Evolutionary conservation across 2,329 filamentous ascomycete genomes (phyloP).

Genomic region (Trichoderma polysporum): DNA sequence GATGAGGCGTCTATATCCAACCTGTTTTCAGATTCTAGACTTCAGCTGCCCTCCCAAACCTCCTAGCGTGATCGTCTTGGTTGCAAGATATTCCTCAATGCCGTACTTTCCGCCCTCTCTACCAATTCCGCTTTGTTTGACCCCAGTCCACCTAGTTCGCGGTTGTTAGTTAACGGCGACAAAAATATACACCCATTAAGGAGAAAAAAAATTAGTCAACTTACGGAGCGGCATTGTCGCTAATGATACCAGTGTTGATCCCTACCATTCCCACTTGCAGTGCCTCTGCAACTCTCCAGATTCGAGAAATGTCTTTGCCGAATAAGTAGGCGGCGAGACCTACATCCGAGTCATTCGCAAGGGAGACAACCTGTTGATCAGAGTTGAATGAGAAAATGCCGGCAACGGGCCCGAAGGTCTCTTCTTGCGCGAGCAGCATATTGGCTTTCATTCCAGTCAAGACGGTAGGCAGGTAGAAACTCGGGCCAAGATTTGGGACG

Average conservation of each 20-base stretch:
- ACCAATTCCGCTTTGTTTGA: neutral
- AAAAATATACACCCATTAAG: neutral
- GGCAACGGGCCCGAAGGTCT: neutral
- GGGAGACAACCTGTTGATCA: neutral
- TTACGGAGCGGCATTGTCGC: neutral
- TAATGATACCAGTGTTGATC: neutral
- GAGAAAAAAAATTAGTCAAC: neutral
- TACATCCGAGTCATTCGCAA: constrained; percentile 66
- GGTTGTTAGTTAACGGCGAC: neutral
- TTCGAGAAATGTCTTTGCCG: constrained; percentile 44
- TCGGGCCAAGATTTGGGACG: constrained; percentile 31
- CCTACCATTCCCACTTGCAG: constrained; percentile 67
- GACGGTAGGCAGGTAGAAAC: constrained; percentile 73
- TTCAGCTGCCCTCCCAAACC: neutral
- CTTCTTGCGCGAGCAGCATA: constrained; percentile 67
- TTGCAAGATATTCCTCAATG: neutral
- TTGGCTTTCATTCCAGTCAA: constrained; percentile 65
- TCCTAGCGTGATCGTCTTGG: neutral
- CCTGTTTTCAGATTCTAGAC: neutral
- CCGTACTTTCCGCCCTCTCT: neutral
- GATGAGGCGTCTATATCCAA: neutral
- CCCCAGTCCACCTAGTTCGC: neutral
- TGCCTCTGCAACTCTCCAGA: constrained; percentile 46
- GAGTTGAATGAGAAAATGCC: neutral
- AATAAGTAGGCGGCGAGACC: constrained; percentile 77